A percentile compares a stretch with the other conserved stretches of the same genome.
These are phyloP conservation scores for Cadophora gregata DNA, from an alignment of 2,329 filamentous ascomycete species.

Conservation along the genomic window DNA sequence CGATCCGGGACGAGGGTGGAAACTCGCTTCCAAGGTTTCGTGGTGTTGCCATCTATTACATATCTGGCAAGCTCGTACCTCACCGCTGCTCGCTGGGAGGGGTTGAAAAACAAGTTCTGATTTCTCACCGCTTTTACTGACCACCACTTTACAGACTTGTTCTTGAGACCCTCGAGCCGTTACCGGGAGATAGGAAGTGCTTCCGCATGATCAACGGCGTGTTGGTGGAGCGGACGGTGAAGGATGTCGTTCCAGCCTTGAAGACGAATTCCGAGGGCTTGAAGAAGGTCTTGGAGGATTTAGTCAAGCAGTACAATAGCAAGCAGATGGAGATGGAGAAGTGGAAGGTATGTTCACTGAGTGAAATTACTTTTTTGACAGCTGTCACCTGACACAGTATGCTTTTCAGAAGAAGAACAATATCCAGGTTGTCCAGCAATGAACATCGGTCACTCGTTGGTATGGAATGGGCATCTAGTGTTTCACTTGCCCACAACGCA, in stretches of 20 bases:
- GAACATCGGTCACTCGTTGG: conserved; percentile 38
- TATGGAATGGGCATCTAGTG: not conserved
- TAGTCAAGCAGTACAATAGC: conserved; percentile 94
- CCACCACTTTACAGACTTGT: conserved; percentile 70
- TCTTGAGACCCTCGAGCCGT: conserved; percentile 85
- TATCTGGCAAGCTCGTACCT: conserved; percentile 18
- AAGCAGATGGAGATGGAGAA: conserved; percentile 96
- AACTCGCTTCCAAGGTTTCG: conserved; percentile 19
- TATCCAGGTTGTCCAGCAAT: conserved; percentile 83
- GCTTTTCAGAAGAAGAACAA: conserved; percentile 81
- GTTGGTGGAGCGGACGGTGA: conserved; percentile 89
- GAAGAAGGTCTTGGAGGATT: conserved; percentile 90
- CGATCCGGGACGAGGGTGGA: not conserved
- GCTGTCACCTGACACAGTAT: conserved; percentile 28
- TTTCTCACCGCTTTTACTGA: conserved; percentile 48
- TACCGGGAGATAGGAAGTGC: conserved; percentile 88
- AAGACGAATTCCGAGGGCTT: conserved; percentile 93
- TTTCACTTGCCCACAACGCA: not conserved
- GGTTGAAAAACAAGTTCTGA: not conserved
- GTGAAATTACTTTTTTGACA: not conserved
- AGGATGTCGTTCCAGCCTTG: conserved; percentile 88
- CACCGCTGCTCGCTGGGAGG: conserved; percentile 9
- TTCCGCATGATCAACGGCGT: conserved; percentile 99
- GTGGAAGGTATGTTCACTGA: conserved; percentile 82
- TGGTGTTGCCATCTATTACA: conserved; percentile 1